Percentiles rank a stretch among this genome's conserved stretches.
These are phyloP conservation scores for Amanita jacksonii DNA, from an alignment of 768 basidiomycete species.

Conservation along the genomic window DNA sequence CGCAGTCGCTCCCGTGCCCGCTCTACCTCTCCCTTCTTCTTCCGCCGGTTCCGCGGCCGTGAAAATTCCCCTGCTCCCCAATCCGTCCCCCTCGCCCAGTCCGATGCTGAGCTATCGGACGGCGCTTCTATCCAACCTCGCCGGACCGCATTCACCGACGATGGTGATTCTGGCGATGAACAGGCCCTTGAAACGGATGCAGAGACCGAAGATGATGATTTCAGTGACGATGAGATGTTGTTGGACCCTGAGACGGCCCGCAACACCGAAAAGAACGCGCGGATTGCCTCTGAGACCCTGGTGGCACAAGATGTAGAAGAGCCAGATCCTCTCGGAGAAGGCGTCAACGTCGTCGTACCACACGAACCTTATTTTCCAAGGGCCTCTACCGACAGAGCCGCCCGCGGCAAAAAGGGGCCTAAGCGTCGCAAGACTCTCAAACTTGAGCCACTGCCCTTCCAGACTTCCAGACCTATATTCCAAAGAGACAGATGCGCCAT, in stretches of 20 bases:
- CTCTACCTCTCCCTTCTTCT: conserved; percentile 72
- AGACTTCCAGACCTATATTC: conserved; percentile 73
- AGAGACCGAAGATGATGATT: conserved; percentile 39
- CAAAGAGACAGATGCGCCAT: conserved; percentile 91
- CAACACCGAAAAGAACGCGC: conserved; percentile 81
- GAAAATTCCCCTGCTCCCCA: conserved; percentile 49
- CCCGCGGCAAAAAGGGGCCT: conserved; percentile 33
- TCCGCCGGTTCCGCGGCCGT: conserved; percentile 55
- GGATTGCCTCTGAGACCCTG: conserved; percentile 24
- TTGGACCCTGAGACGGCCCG: conserved; percentile 78
- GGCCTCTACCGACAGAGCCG: conserved; percentile 28
- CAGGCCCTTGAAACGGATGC: conserved; percentile 22
- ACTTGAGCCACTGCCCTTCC: conserved; percentile 53
- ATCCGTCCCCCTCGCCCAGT: conserved; percentile 48
- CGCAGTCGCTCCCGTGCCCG: conserved; percentile 53
- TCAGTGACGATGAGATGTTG: conserved; percentile 24
- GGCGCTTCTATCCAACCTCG: conserved; percentile 49
- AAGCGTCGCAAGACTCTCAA: conserved; percentile 55
- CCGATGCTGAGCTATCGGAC: conserved; percentile 52
- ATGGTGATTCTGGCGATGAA: conserved; percentile 69
- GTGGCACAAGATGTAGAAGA: conserved; percentile 47
- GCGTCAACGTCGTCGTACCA: conserved; percentile 81
- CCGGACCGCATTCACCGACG: conserved; percentile 48
- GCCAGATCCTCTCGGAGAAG: conserved; percentile 85
- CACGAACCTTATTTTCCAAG: conserved; percentile 76